Evolutionary conservation across 352 stramenopile genomes (phyloP).

Genomic region (Pythium rhizo-oryzae): DNA sequence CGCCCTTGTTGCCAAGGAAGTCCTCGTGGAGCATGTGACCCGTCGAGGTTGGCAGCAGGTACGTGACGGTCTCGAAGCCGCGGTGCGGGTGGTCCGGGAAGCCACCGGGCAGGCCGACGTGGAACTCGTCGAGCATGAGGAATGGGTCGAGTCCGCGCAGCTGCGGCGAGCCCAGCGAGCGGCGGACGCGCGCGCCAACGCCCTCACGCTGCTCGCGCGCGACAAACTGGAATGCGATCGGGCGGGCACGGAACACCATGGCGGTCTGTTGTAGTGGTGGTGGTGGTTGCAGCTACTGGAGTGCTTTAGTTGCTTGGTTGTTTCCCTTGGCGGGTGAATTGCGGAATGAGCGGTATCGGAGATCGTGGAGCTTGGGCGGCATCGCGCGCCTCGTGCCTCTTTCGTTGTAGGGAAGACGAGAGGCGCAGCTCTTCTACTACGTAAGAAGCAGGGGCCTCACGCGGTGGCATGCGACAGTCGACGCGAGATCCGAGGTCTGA

Average conservation of each 20-base stretch:
- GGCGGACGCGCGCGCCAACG: constrained; percentile 56
- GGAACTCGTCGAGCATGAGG: constrained; percentile 64
- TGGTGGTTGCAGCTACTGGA: no score
- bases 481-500: no score
- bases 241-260: constrained; percentile 8
- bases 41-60: constrained; percentile 55
- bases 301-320: no score
- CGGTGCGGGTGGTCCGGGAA: constrained; percentile 88
- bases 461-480: no score
- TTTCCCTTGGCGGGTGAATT: no score
- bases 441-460: no score
- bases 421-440: no score
- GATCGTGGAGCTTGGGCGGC: no score
- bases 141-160: constrained; percentile 55
- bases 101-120: constrained; percentile 45
- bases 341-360: no score
- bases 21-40: constrained; percentile 85
- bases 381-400: no score
- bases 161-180: constrained; percentile 53
- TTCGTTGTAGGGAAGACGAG: no score
- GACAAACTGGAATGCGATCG: constrained; percentile 58
- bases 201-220: constrained; percentile 54
- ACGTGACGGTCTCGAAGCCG: constrained; percentile 86
- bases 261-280: no score
- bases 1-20: constrained; percentile 45